phyloP scores from a whole-genome alignment of 345 rosid genomes.

The Zanthoxylum bungeanum region DNA sequence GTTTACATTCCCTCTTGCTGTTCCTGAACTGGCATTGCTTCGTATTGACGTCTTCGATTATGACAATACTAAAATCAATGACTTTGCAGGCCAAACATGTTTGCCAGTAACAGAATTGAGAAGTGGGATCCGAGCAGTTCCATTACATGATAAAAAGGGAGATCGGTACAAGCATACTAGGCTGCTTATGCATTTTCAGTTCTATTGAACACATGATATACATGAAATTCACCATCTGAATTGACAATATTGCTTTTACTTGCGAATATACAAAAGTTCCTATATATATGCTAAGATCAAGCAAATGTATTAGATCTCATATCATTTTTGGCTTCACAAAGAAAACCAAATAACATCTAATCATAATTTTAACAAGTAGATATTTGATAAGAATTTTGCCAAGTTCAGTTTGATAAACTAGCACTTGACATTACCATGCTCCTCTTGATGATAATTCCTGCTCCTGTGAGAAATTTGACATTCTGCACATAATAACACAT shows the following conservation, averaged over 20 bases:
- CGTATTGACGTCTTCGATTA: constrained; percentile 44
- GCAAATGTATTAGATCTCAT: too few relatives aligned
- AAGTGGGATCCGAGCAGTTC: constrained; percentile 53
- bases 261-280: too few relatives aligned
- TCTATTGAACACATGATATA: constrained; percentile 17
- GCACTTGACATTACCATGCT: constrained; percentile 43
- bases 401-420: background rate
- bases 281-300: too few relatives aligned
- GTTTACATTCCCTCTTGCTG: constrained; percentile 38
- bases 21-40: constrained; percentile 57
- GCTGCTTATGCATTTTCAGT: constrained; percentile 54
- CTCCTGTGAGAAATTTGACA: constrained; percentile 78
- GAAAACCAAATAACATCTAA: background rate
- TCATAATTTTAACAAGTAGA: background rate
- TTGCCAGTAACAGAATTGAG: constrained; percentile 55
- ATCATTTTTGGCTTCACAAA: constrained; percentile 58
- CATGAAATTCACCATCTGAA: too few relatives aligned
- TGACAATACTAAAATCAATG: constrained; percentile 34
- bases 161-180: constrained; percentile 33
- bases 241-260: too few relatives aligned
- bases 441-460: constrained; percentile 81
- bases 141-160: constrained; percentile 40
- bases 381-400: background rate
- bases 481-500: constrained; percentile 48
- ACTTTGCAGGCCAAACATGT: constrained; percentile 64